A percentile compares a stretch with the other conserved stretches of the same genome.
These are phyloP conservation scores for Aspergillus sparsus DNA, from an alignment of 495 filamentous ascomycete species.

Conservation along the genomic window DNA sequence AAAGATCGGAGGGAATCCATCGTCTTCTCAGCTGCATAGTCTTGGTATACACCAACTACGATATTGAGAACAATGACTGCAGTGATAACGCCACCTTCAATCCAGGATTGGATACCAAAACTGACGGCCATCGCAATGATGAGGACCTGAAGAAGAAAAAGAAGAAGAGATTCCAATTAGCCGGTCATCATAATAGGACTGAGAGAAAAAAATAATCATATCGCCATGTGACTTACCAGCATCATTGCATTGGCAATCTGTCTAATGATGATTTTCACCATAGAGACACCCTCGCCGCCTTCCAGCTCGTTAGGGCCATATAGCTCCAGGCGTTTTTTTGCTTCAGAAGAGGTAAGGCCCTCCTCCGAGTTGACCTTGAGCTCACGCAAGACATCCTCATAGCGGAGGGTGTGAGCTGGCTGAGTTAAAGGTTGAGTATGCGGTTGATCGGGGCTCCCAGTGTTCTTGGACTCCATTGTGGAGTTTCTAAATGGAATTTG, in stretches of 20 bases:
- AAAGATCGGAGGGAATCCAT: slow-evolving; percentile 69
- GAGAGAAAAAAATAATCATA: background rate
- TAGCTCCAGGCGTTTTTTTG: slow-evolving; percentile 53
- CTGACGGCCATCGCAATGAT: slow-evolving; percentile 71
- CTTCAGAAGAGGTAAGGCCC: slow-evolving; percentile 60
- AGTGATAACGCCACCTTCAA: slow-evolving; percentile 68
- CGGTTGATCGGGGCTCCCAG: background rate
- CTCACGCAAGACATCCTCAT: slow-evolving; percentile 55
- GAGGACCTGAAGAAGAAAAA: slow-evolving; percentile 48
- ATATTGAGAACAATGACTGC: slow-evolving; percentile 68
- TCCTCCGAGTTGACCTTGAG: slow-evolving; percentile 60
- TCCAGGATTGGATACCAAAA: slow-evolving; percentile 67
- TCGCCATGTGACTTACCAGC: slow-evolving; percentile 41
- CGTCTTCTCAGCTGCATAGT: slow-evolving; percentile 72
- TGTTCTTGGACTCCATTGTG: slow-evolving; percentile 28
- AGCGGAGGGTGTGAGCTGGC: slow-evolving; percentile 65
- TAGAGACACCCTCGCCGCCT: slow-evolving; percentile 57
- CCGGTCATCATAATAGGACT: too few species aligned
- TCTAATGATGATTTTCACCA: slow-evolving; percentile 58
- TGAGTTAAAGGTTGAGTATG: slow-evolving; percentile 45
- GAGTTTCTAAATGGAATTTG: slow-evolving; percentile 1
- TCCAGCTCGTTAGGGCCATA: slow-evolving; percentile 65
- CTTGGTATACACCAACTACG: slow-evolving; percentile 68
- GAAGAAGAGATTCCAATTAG: background rate
- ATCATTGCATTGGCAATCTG: slow-evolving; percentile 72